A percentile compares a stretch with the other conserved stretches of the same genome.
These are phyloP conservation scores for Bipolaris gigantea DNA, from an alignment of 2,329 filamentous ascomycete genomes.

Conservation along the genomic window DNA sequence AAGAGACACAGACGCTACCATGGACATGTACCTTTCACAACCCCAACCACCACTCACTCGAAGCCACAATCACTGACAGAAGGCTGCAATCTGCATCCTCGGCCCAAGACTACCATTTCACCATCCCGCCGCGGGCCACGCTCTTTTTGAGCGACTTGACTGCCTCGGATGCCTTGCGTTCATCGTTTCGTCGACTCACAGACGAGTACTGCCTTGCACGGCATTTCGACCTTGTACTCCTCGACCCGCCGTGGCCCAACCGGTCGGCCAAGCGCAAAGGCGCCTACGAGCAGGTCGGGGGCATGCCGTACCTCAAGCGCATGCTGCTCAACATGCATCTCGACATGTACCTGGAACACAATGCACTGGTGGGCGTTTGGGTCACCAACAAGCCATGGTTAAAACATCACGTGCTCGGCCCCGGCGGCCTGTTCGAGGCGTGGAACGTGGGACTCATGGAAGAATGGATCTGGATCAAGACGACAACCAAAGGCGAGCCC, in stretches of 20 bases:
- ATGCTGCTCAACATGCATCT: constrained; percentile 52
- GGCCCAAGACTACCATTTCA: constrained; percentile 38
- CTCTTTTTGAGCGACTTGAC: constrained; percentile 55
- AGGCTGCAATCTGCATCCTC: constrained; percentile 6
- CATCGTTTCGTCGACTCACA: constrained; percentile 42
- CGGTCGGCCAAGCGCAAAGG: constrained; percentile 67
- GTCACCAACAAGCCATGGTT: constrained; percentile 70
- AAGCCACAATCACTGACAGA: constrained; percentile 27
- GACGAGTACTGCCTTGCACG: constrained; percentile 48
- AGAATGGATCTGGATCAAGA: constrained; percentile 81
- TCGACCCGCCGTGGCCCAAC: constrained; percentile 84
- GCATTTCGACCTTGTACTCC: constrained; percentile 66
- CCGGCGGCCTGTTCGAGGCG: constrained; percentile 62
- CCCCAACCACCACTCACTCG: constrained; percentile 24
- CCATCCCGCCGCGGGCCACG: constrained; percentile 54
- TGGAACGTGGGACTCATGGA: constrained; percentile 68
- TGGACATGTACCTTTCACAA: constrained; percentile 40
- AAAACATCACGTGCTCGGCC: constrained; percentile 58
- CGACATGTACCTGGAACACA: constrained; percentile 42
- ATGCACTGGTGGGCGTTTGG: constrained; percentile 68
- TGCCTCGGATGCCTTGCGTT: constrained; percentile 41
- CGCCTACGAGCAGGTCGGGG: constrained; percentile 51
- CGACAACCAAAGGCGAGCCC: constrained; percentile 66
- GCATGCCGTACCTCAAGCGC: constrained; percentile 51
- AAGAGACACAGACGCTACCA: constrained; percentile 19